A percentile compares a stretch with the other conserved stretches of the same genome.
Conservation (phyloP, 78 protist species). For the Isochrysis galbana region DNA sequence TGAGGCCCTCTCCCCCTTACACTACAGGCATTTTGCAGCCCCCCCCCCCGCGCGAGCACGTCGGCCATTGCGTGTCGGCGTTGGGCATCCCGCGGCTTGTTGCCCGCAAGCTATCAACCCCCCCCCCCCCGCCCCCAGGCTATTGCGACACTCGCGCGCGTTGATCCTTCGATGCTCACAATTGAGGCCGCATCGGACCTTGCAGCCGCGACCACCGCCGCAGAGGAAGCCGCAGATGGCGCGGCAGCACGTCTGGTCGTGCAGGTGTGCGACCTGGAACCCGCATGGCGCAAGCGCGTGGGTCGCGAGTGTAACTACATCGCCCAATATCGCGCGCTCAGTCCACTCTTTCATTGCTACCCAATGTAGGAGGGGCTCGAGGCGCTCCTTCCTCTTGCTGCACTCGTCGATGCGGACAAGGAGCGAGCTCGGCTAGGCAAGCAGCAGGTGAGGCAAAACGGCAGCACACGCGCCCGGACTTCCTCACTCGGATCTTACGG, state of each 20-base stretch:
- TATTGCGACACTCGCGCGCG: neutral
- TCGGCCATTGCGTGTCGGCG: too few relatives aligned
- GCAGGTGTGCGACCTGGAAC: too few relatives aligned
- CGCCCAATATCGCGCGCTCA: too few relatives aligned
- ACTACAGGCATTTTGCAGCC: too few relatives aligned
- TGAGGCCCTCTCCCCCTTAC: too few relatives aligned
- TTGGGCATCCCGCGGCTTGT: too few relatives aligned
- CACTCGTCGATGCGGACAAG: conserved; percentile 32
- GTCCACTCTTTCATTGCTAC: too few relatives aligned
- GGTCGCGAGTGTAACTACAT: too few relatives aligned
- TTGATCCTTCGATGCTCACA: conserved; percentile 49
- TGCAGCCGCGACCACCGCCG: neutral
- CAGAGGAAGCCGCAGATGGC: neutral
- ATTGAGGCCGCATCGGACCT: neutral
- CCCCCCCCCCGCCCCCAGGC: too few relatives aligned
- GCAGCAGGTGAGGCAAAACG: conserved; percentile 22
- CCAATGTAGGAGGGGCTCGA: conserved; percentile 26
- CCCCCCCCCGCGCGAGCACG: too few relatives aligned
- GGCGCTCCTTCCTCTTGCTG: conserved; percentile 29
- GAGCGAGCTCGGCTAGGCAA: conserved; percentile 30
- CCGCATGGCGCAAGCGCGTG: too few relatives aligned
- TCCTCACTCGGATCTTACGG: neutral
- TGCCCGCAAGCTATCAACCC: too few relatives aligned
- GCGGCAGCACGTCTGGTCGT: neutral
- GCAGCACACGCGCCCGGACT: neutral